These are phyloP conservation scores for Lophiostoma macrostomum DNA, from an alignment of 495 filamentous ascomycete species.

Conservation along the genomic window DNA sequence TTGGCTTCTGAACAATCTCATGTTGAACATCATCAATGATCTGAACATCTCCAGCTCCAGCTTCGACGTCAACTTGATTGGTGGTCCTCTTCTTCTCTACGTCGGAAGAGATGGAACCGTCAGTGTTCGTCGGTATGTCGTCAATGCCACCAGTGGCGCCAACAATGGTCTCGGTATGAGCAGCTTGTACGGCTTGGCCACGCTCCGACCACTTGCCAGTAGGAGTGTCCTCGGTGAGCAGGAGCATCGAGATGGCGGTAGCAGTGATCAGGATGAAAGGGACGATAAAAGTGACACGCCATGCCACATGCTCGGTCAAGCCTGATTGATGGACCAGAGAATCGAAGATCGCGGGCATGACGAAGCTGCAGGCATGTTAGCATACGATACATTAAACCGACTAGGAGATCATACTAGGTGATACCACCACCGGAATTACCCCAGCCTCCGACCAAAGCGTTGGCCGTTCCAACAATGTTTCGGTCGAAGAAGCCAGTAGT, in stretches of 20 bases:
- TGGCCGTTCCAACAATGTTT: slow-evolving; percentile 88
- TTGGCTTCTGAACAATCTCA: slow-evolving; percentile 65
- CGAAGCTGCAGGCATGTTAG: slow-evolving; percentile 50
- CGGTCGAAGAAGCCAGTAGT: slow-evolving; percentile 94
- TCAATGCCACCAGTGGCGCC: slow-evolving; percentile 54
- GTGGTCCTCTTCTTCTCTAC: slow-evolving; percentile 35
- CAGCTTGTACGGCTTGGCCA: slow-evolving; percentile 37
- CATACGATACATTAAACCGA: neutral
- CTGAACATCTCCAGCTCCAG: slow-evolving; percentile 47
- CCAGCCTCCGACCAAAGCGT: slow-evolving; percentile 79
- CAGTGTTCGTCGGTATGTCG: slow-evolving; percentile 49
- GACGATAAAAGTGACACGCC: slow-evolving; percentile 81
- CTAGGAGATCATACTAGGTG: slow-evolving; percentile 45
- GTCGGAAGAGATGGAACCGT: slow-evolving; percentile 32
- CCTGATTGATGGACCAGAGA: slow-evolving; percentile 62
- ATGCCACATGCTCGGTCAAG: slow-evolving; percentile 64
- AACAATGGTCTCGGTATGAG: slow-evolving; percentile 45
- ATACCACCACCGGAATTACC: slow-evolving; percentile 93
- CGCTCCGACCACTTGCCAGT: slow-evolving; percentile 80
- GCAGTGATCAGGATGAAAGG: slow-evolving; percentile 72
- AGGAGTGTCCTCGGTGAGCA: slow-evolving; percentile 80
- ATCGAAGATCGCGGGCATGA: slow-evolving; percentile 92
- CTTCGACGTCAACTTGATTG: slow-evolving; percentile 36
- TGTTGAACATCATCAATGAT: slow-evolving; percentile 55
- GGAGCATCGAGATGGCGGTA: slow-evolving; percentile 64